Evolutionary conservation across 2,329 filamentous ascomycete species (phyloP).

Genomic region (Botrytis squamosa): DNA sequence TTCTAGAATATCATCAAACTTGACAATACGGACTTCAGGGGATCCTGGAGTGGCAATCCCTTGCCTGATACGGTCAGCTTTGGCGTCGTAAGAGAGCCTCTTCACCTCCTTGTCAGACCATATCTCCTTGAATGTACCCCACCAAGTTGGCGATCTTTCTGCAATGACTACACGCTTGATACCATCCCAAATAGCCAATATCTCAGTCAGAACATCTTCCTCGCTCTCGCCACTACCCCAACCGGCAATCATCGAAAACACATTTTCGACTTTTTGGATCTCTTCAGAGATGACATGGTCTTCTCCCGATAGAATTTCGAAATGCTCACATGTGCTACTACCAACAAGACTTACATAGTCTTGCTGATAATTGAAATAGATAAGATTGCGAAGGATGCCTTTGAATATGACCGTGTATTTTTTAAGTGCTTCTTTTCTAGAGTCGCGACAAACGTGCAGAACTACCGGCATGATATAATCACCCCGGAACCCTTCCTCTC

Average conservation of each 20-base stretch:
- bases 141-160: constrained; percentile 15
- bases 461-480: background rate
- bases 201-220: background rate
- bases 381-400: background rate
- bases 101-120: constrained; percentile 16
- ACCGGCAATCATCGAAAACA: background rate
- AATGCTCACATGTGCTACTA: background rate
- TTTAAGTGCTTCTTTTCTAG: constrained; percentile 11
- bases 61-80: background rate
- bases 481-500: background rate
- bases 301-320: background rate
- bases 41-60: background rate
- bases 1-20: constrained; percentile 9
- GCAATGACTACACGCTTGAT: constrained; percentile 1
- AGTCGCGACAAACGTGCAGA: constrained; percentile 7
- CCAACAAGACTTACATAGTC: constrained; percentile 12
- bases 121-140: constrained; percentile 17
- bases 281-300: background rate
- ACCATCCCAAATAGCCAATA: background rate
- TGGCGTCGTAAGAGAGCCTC: background rate
- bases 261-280: constrained; percentile 10
- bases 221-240: constrained; percentile 1
- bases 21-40: constrained; percentile 14
- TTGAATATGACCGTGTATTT: constrained; percentile 1
- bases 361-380: constrained; percentile 16